phyloP scores from a whole-genome alignment of 2,329 filamentous ascomycete species.

The Lachnum nothofagi region DNA sequence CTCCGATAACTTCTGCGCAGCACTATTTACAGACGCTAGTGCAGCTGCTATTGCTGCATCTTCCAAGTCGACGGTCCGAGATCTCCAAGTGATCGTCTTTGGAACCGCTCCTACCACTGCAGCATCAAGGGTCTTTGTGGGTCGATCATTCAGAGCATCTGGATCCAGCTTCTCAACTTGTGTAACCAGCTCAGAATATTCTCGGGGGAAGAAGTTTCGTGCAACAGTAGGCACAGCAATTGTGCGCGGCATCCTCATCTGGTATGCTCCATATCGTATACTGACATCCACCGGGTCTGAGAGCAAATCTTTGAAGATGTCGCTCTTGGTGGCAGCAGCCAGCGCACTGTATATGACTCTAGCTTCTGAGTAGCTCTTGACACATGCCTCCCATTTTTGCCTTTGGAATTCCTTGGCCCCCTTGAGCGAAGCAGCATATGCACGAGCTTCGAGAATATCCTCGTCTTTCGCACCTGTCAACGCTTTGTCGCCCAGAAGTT shows the following conservation, averaged over 20 bases:
- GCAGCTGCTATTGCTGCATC: conserved; percentile 88
- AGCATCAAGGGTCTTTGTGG: conserved; percentile 44
- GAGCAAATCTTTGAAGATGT: conserved; percentile 80
- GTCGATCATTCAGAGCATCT: conserved; percentile 56
- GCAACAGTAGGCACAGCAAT: conserved; percentile 75
- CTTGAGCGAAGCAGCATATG: conserved; percentile 71
- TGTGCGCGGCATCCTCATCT: conserved; percentile 80
- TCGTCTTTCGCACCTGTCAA: conserved; percentile 60
- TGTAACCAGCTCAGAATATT: conserved; percentile 56
- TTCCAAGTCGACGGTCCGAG: conserved; percentile 78
- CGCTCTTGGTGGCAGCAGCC: conserved; percentile 60
- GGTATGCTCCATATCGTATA: conserved; percentile 90
- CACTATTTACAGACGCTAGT: conserved; percentile 62
- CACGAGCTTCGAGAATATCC: conserved; percentile 79
- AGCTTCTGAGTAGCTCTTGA: conserved; percentile 69
- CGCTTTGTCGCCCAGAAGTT: conserved; percentile 57
- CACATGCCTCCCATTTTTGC: conserved; percentile 74
- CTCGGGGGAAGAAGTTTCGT: conserved; percentile 68
- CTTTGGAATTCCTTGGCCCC: conserved; percentile 83
- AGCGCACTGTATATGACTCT: conserved; percentile 80
- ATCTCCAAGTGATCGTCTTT: conserved; percentile 78
- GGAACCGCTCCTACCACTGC: conserved; percentile 54
- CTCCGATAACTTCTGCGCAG: conserved; percentile 46
- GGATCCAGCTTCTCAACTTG: conserved; percentile 68
- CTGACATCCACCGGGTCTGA: conserved; percentile 85